Evolutionary conservation across 2,329 filamentous ascomycete genomes (phyloP).

Genomic region (Didymella exigua): DNA sequence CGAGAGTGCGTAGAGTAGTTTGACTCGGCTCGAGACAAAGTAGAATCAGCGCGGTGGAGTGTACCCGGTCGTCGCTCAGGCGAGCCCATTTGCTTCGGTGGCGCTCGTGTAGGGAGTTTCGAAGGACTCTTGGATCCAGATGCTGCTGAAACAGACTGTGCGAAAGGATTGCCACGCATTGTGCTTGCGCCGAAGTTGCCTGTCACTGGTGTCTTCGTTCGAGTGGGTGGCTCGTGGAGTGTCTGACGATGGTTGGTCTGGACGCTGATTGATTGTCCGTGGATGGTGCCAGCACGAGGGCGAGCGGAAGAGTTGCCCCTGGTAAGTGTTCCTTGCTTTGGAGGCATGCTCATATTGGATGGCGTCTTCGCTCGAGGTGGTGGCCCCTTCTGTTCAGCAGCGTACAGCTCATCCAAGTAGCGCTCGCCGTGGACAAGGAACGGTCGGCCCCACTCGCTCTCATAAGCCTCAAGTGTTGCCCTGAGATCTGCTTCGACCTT

Average conservation of each 20-base stretch:
- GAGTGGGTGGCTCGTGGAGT: slow-evolving; percentile 22
- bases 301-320: slow-evolving; percentile 33
- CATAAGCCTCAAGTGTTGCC: slow-evolving; percentile 82
- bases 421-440: slow-evolving; percentile 92
- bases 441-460: slow-evolving; percentile 90
- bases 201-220: slow-evolving; percentile 51
- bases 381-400: slow-evolving; percentile 62
- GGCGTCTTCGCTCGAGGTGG: slow-evolving; percentile 78
- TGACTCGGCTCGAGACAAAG: slow-evolving; percentile 10
- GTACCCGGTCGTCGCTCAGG: slow-evolving; percentile 66
- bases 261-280: slow-evolving; percentile 48
- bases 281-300: slow-evolving; percentile 48
- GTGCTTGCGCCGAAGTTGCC: slow-evolving; percentile 44
- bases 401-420: slow-evolving; percentile 85
- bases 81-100: slow-evolving; percentile 52
- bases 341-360: slow-evolving; percentile 52
- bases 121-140: slow-evolving; percentile 61
- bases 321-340: slow-evolving; percentile 34
- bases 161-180: slow-evolving; percentile 43
- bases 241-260: slow-evolving; percentile 33
- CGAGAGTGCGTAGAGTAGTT: slow-evolving; percentile 21
- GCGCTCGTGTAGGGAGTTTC: slow-evolving; percentile 68
- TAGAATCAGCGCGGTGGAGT: slow-evolving; percentile 34
- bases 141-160: slow-evolving; percentile 43
- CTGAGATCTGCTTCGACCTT: slow-evolving; percentile 83